A percentile compares a stretch with the other conserved stretches of the same genome.
phyloP scores from a whole-genome alignment of 176 grass and related monocot genomes.

The maize (Zea mays) region DNA sequence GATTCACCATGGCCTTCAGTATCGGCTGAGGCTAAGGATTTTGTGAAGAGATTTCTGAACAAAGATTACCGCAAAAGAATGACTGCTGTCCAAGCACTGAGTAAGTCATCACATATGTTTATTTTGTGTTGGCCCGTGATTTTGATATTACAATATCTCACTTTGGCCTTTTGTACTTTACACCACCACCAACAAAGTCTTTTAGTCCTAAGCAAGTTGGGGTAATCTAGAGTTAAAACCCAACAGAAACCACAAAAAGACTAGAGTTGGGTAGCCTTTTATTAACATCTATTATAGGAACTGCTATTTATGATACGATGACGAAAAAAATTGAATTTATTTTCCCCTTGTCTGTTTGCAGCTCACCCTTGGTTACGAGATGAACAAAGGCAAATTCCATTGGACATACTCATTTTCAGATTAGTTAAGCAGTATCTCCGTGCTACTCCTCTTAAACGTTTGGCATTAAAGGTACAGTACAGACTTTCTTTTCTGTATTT shows the following conservation, averaged over 20 bases:
- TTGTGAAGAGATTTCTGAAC: conserved; percentile 94
- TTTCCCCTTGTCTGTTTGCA: conserved; percentile 30
- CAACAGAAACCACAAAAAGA: too few species aligned
- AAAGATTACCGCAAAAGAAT: conserved; percentile 99
- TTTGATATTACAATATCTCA: neutral
- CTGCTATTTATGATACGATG: neutral
- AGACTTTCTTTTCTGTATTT: conserved; percentile 32
- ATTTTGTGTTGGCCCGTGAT: neutral
- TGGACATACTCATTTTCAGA: conserved; percentile 83
- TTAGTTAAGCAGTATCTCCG: conserved; percentile 93
- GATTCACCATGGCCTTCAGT: conserved; percentile 96
- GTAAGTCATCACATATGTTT: conserved; percentile 55
- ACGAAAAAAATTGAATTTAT: conserved; percentile 8
- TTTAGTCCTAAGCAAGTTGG: too few species aligned
- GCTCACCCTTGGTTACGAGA: conserved; percentile 89
- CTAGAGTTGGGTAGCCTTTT: neutral
- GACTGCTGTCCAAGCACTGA: conserved; percentile 96
- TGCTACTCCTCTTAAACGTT: conserved; percentile 82
- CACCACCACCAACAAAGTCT: neutral
- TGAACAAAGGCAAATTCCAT: conserved; percentile 68
- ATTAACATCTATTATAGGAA: conserved; percentile 5
- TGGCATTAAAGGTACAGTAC: conserved; percentile 66
- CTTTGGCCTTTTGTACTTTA: conserved; percentile 21
- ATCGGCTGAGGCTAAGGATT: conserved; percentile 88
- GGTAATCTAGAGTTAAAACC: too few species aligned